Percentiles rank a stretch among this genome's conserved stretches.
These are phyloP conservation scores for Zygoascus biomembranicola DNA, from an alignment of 805 yeast genomes.

Conservation along the genomic window DNA sequence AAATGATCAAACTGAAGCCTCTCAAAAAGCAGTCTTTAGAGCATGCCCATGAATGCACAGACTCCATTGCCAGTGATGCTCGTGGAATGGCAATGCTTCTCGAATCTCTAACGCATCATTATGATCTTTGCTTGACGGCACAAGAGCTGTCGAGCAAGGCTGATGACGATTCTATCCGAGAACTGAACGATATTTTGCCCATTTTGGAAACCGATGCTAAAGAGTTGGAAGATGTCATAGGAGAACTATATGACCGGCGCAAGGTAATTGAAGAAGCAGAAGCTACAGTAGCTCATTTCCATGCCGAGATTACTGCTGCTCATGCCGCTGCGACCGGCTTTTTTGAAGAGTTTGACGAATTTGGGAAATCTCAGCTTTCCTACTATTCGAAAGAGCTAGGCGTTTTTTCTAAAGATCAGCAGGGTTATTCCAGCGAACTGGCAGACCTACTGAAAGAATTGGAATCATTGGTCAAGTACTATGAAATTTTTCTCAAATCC, in stretches of 20 bases:
- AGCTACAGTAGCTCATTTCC: slow-evolving; percentile 15
- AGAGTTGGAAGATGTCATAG: slow-evolving; percentile 26
- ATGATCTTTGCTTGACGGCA: slow-evolving; percentile 64
- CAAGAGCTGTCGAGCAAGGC: slow-evolving; percentile 29
- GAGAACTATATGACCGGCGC: slow-evolving; percentile 18
- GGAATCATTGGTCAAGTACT: slow-evolving; percentile 40
- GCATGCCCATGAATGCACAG: slow-evolving; percentile 18
- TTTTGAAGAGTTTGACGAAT: slow-evolving; percentile 13
- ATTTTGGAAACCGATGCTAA: slow-evolving; percentile 37
- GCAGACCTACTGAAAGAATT: slow-evolving; percentile 28
- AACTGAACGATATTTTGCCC: slow-evolving; percentile 45
- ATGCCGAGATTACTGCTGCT: slow-evolving; percentile 18
- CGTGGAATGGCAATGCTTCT: slow-evolving; percentile 62
- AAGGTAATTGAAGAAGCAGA: slow-evolving; percentile 14
- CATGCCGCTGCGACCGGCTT: slow-evolving; percentile 18
- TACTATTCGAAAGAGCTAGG: slow-evolving; percentile 17
- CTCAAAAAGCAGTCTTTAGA: slow-evolving; percentile 20
- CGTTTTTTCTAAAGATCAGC: slow-evolving; percentile 16
- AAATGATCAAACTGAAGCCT: slow-evolving; percentile 14
- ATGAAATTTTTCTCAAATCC: slow-evolving; percentile 41
- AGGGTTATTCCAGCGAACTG: slow-evolving; percentile 21
- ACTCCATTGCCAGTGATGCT: slow-evolving; percentile 35
- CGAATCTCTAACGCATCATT: slow-evolving; percentile 69
- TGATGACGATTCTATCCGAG: slow-evolving; percentile 27
- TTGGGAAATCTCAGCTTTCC: slow-evolving; percentile 14